These are phyloP conservation scores for Dipodascus albidus DNA, from an alignment of 805 yeast genomes.

Conservation along the genomic window DNA sequence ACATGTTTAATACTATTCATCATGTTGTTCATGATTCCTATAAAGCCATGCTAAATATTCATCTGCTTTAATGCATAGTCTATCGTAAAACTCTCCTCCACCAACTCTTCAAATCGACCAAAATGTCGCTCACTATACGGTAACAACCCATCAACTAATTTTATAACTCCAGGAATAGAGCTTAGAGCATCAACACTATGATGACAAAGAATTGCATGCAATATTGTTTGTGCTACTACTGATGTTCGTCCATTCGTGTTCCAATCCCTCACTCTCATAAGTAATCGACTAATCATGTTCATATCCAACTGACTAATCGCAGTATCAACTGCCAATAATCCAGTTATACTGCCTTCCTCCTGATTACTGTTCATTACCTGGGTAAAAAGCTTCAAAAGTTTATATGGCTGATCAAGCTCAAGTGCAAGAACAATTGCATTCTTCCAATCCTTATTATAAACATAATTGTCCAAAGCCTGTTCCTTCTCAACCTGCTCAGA, in stretches of 20 bases:
- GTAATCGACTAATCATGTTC: slow-evolving; percentile 47
- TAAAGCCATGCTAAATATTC: slow-evolving; percentile 9
- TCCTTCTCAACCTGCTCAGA: slow-evolving; percentile 71
- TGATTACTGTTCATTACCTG: slow-evolving; percentile 38
- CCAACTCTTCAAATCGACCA: slow-evolving; percentile 58
- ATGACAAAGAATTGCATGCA: slow-evolving; percentile 49
- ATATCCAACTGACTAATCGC: slow-evolving; percentile 44
- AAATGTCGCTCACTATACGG: slow-evolving; percentile 88
- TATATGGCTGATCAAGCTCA: slow-evolving; percentile 81
- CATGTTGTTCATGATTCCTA: not conserved
- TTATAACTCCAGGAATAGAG: slow-evolving; percentile 57
- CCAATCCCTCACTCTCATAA: slow-evolving; percentile 87
- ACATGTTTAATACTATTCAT: no score
- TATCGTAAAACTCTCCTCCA: slow-evolving; percentile 75
- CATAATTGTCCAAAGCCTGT: slow-evolving; percentile 69
- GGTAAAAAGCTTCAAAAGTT: slow-evolving; percentile 66
- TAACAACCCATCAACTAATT: slow-evolving; percentile 58
- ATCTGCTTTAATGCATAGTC: slow-evolving; percentile 76
- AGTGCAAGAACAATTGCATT: slow-evolving; percentile 81
- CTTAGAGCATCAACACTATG: slow-evolving; percentile 45
- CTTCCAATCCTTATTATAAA: slow-evolving; percentile 68
- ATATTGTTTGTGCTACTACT: slow-evolving; percentile 65
- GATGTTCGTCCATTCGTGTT: slow-evolving; percentile 78
- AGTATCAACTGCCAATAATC: slow-evolving; percentile 50
- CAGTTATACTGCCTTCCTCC: slow-evolving; percentile 41